A percentile compares a stretch with the other conserved stretches of the same genome.
Evolutionary conservation across 139 green algal species (phyloP).

Genomic region (Chlorella ohadii): DNA sequence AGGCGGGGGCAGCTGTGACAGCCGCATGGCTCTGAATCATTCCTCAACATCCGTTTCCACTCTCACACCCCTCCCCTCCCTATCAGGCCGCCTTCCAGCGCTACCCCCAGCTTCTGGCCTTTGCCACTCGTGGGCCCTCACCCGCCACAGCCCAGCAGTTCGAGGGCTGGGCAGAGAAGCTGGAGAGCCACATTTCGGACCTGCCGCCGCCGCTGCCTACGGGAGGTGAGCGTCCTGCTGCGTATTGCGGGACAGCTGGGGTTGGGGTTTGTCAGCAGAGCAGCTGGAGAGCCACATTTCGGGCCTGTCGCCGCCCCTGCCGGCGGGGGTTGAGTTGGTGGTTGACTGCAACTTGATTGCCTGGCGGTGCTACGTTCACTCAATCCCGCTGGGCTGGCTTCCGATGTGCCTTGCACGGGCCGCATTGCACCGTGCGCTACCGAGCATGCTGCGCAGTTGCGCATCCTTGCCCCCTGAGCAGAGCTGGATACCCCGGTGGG

Average conservation of each 20-base stretch:
- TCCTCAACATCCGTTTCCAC: background rate
- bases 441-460: too few species aligned
- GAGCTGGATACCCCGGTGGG: background rate
- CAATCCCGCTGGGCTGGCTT: too few species aligned
- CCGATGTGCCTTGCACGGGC: too few species aligned
- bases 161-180: background rate
- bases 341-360: too few species aligned
- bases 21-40: background rate
- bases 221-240: background rate
- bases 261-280: too few species aligned
- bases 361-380: too few species aligned
- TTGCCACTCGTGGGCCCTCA: background rate
- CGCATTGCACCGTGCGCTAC: too few species aligned
- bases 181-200: slow-evolving; percentile 14
- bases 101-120: slow-evolving; percentile 11
- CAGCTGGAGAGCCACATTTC: slow-evolving; percentile 17
- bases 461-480: background rate
- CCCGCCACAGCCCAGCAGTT: background rate
- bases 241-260: too few species aligned
- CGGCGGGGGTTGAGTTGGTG: slow-evolving; percentile 7
- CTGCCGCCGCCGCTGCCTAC: slow-evolving; percentile 17
- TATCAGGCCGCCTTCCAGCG: background rate
- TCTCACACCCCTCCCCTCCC: too few species aligned
- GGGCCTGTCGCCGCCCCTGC: slow-evolving; percentile 14
- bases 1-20: background rate